These are phyloP conservation scores for Phialophora expanda DNA, from an alignment of 2,329 filamentous ascomycete species.

Conservation along the genomic window DNA sequence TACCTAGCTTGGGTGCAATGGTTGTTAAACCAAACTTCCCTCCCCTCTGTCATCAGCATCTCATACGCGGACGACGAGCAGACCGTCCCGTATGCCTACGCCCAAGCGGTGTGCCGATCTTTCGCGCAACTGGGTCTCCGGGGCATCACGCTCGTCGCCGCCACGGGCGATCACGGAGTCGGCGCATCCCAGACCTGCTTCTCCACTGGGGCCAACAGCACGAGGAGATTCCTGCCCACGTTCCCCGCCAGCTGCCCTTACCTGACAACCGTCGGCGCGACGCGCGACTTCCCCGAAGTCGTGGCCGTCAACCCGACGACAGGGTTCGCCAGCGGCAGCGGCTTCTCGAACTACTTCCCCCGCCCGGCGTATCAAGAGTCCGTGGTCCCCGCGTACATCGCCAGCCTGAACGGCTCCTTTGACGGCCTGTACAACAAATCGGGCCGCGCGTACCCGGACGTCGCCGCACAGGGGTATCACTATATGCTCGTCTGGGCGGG, in stretches of 20 bases:
- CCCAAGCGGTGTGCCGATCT: neutral
- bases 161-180: neutral
- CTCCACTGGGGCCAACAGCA: neutral
- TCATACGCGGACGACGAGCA: constrained; percentile 5
- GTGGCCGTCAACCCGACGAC: neutral
- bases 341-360: constrained; percentile 4
- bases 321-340: neutral
- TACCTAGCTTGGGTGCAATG: neutral
- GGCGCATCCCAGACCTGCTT: neutral
- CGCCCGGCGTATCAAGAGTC: neutral
- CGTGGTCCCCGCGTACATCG: neutral
- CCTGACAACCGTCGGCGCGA: neutral
- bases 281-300: neutral
- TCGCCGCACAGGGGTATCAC: neutral
- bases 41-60: neutral
- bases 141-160: neutral
- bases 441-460: constrained; percentile 1
- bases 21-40: neutral
- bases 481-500: neutral
- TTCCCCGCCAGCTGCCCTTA: neutral
- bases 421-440: neutral
- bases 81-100: neutral
- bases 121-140: neutral
- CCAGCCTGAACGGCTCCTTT: neutral
- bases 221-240: neutral